Evolutionary conservation across 768 basidiomycete species (phyloP), one percentile per base, ranked within the genome.

Genomic region (Podaxis carcinomalis): DNA sequence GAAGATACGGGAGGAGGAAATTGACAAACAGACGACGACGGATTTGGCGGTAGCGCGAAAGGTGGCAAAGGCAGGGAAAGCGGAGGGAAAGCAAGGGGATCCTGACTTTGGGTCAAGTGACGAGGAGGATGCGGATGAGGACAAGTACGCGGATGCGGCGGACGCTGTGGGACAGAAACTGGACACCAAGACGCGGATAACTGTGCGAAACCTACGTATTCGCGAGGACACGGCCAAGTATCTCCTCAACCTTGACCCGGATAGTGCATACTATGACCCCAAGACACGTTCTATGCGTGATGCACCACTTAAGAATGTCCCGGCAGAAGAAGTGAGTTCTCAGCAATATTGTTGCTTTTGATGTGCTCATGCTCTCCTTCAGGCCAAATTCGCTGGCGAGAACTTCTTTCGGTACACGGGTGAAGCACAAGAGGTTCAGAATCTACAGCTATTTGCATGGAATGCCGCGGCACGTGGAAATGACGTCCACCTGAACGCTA

Each of bases 201-300:
- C 97, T 16, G 97, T 99, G 62, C 87, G 97, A 63, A 98, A 99
- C 75, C 79, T 99, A 68, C 92, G 97, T 78, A 98, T 99, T 66
- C 89, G 97, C 70, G 97, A 99, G 76, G 97, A 99, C 72, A 98
- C 96, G 1, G 97, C 97, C 9, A 99, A 99, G 72, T 99, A 99
- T 72, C 83, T 99, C 69, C 91, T 96, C 73, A 99, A 98, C 72
- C 73, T 99, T 72, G 95, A 98, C 73, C 90, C 90, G 1, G 89
- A 93, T 0, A 94, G 92, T 68, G 97, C 97, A 7, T 98, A 98
- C 77, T 99, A 99, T 71, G 97, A 99, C 70, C 97, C 97, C 51
- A 99, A 99, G 78, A 98, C 97, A 11, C 89, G 97, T 69, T 98
- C 96, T 5, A 99, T 99, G 97, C 90, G 97, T 75, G 97, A 99